Evolutionary conservation across 768 basidiomycete genomes (phyloP).

Genomic region (Psilocybe cyanescens): DNA sequence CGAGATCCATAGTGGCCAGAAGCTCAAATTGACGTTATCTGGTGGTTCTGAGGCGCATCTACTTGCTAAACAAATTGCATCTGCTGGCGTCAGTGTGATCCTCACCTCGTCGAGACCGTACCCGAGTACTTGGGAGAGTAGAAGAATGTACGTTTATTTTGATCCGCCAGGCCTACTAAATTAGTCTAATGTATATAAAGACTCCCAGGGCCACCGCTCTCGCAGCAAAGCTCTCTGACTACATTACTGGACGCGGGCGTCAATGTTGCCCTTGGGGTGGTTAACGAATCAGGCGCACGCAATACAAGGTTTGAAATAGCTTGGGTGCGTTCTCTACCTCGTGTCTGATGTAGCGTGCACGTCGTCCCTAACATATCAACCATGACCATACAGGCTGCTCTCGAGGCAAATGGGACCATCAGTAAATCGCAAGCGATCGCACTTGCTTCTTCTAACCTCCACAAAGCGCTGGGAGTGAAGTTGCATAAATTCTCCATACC

Average conservation of each 20-base stretch:
- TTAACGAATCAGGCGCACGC: conserved; percentile 64
- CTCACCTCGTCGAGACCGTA: conserved; percentile 64
- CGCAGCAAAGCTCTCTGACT: conserved; percentile 55
- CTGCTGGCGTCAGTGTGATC: conserved; percentile 72
- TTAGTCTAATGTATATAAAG: conserved; percentile 28
- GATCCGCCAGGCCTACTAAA: no score
- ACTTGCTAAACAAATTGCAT: conserved; percentile 63
- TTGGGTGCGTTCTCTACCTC: conserved; percentile 41
- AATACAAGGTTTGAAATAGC: conserved; percentile 71
- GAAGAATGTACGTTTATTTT: conserved; percentile 54
- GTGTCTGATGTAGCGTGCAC: background rate
- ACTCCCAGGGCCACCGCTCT: conserved; percentile 72
- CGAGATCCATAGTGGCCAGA: conserved; percentile 36
- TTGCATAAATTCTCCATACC: conserved; percentile 17
- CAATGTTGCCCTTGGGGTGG: conserved; percentile 62
- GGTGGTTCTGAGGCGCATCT: conserved; percentile 67
- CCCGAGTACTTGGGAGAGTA: conserved; percentile 66
- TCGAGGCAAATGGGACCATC: conserved; percentile 42
- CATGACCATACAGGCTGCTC: conserved; percentile 21
- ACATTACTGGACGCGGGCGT: conserved; percentile 63
- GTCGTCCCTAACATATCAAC: background rate
- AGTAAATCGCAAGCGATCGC: conserved; percentile 40
- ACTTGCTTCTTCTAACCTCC: conserved; percentile 45
- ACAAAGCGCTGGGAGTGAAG: conserved; percentile 42
- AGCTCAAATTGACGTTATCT: conserved; percentile 50